Evolutionary conservation across 129 eudicot species (phyloP).

Genomic region (Ambrosia trifida): DNA sequence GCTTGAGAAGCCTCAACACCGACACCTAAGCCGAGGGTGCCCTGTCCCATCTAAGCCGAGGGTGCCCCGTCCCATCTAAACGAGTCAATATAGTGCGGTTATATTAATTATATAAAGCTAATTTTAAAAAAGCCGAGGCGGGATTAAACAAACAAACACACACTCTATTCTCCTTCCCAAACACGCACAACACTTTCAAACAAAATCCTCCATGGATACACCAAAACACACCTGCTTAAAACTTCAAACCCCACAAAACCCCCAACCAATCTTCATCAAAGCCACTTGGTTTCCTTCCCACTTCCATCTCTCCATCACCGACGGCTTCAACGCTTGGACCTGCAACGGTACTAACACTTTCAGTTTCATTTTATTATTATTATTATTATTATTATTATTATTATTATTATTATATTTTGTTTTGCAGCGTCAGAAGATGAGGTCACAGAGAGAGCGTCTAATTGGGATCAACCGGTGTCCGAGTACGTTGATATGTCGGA

Average conservation of each 20-base stretch:
- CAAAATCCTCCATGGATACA: slow-evolving; percentile 38
- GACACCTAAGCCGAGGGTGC: too few species aligned
- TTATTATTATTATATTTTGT: neutral
- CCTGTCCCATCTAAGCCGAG: too few species aligned
- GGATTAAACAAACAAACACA: slow-evolving; percentile 16
- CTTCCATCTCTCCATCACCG: slow-evolving; percentile 67
- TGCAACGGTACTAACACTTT: slow-evolving; percentile 50
- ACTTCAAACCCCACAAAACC: slow-evolving; percentile 40
- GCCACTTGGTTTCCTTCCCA: slow-evolving; percentile 73
- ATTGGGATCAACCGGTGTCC: slow-evolving; percentile 80
- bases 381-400: neutral
- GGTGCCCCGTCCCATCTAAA: too few species aligned
- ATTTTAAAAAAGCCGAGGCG: neutral
- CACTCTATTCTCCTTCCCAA: slow-evolving; percentile 12
- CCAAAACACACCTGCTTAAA: slow-evolving; percentile 81
- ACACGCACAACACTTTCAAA: slow-evolving; percentile 9
- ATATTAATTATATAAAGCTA: neutral
- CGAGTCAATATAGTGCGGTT: too few species aligned
- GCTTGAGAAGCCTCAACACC: too few species aligned
- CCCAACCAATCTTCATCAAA: slow-evolving; percentile 67
- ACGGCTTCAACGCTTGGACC: slow-evolving; percentile 78
- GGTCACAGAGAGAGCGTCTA: slow-evolving; percentile 70
- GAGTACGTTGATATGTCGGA: slow-evolving; percentile 78
- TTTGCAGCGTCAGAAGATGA: slow-evolving; percentile 81
- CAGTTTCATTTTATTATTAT: neutral